Conservation (phyloP, 768 basidiomycete species). For the Boletus reticuloceps region DNA sequence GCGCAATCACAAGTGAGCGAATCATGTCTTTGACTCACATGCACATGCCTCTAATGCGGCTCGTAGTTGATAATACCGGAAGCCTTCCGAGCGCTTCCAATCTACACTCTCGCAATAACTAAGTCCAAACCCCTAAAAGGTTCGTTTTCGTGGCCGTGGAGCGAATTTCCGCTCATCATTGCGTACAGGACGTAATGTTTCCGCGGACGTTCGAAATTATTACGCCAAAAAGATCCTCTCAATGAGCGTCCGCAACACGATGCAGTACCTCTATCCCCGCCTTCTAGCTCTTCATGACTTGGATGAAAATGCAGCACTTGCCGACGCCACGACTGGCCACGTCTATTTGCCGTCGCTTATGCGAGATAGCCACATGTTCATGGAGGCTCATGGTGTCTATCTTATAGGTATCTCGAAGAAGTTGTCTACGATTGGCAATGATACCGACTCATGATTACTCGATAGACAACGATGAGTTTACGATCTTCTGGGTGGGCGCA, state of each 20-base stretch:
- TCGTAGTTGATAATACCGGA: slow-evolving; percentile 90
- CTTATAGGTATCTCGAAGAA: slow-evolving; percentile 64
- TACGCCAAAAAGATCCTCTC: slow-evolving; percentile 74
- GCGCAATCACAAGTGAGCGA: slow-evolving; percentile 69
- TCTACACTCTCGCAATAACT: slow-evolving; percentile 75
- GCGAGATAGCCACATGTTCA: slow-evolving; percentile 79
- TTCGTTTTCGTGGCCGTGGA: slow-evolving; percentile 23
- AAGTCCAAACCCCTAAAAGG: slow-evolving; percentile 97
- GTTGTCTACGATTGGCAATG: slow-evolving; percentile 12
- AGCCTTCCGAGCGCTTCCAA: slow-evolving; percentile 81
- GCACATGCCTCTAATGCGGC: slow-evolving; percentile 3
- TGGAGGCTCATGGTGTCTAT: slow-evolving; percentile 92
- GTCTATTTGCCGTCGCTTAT: slow-evolving; percentile 73
- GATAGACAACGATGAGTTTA: slow-evolving; percentile 82
- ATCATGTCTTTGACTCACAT: neutral
- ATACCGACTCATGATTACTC: slow-evolving; percentile 5
- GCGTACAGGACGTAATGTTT: slow-evolving; percentile 71
- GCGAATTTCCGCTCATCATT: slow-evolving; percentile 5
- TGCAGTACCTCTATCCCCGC: slow-evolving; percentile 85
- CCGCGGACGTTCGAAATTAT: slow-evolving; percentile 91
- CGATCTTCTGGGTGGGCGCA: slow-evolving; percentile 88
- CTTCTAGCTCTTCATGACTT: slow-evolving; percentile 88
- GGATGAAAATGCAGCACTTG: slow-evolving; percentile 64
- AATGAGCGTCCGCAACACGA: slow-evolving; percentile 63
- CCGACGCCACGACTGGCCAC: slow-evolving; percentile 54